Evolutionary conservation across 495 filamentous ascomycete genomes (phyloP), one percentile per base, ranked within the genome.

Genomic region (Usnea hakonensis): DNA sequence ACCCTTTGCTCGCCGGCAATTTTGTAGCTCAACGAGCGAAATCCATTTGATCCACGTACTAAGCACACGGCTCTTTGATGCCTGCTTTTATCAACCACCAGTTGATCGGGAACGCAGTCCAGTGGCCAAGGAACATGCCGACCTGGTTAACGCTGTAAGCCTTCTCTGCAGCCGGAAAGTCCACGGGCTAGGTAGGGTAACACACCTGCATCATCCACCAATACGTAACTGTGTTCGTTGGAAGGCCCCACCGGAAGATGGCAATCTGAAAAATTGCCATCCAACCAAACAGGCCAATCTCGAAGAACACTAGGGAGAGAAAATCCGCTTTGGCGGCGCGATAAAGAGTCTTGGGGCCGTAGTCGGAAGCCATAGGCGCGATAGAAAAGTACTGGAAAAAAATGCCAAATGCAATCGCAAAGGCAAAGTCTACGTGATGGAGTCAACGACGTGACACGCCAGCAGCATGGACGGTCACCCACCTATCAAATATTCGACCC

Each of bases 151-250:
- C n/a, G n/a, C n/a, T n/a, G n/a, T n/a, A n/a, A n/a, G n/a, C n/a
- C n/a, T n/a, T n/a, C n/a, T n/a, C n/a, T n/a, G n/a, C n/a, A n/a
- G n/a, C n/a, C n/a, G n/a, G n/a, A n/a, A n/a, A n/a, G n/a, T n/a
- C n/a, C n/a, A n/a, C n/a, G n/a, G n/a, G n/a, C n/a, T n/a, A n/a
- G n/a, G n/a, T n/a, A n/a, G n/a, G n/a, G n/a, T n/a, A n/a, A n/a
- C n/a, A n/a, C n/a, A 74, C 66, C 67, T 73, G 71, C 71, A 70
- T 73, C 68, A 72, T 72, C 60, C 65, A 73, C 71, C 71, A 73
- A 58, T 73, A 73, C 40, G 63, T 65, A 23, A 55, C 54, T n/a
- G 63, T 72, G 21, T 60, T 63, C 68, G 70, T 71, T 26, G 59
- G 59, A 30, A 73, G 55, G 40, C 32, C 9, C 28, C 60, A 71